Evolutionary conservation across 495 filamentous ascomycete genomes (phyloP), one percentile per base, ranked within the genome.

Genomic region (Penicillium longicatenatum): DNA sequence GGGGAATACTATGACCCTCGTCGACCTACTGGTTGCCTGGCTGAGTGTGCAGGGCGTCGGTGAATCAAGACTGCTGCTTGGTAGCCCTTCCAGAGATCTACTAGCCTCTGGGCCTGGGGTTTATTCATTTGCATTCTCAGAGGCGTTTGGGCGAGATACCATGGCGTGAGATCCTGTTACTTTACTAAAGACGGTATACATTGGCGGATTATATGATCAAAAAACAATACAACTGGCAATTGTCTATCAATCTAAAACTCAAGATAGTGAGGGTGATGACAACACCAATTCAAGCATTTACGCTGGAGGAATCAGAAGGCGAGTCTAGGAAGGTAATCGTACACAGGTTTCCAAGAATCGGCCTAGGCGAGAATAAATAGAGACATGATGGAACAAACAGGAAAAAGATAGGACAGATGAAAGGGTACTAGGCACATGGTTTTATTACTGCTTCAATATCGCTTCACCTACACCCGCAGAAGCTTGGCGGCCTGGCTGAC

Each of bases 401-500:
- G 42, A 50, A 58, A 67, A 60, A 54, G 29, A 58, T 61, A 50
- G 44, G 55, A 70, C 60, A 62, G 54, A 63, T 55, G 65, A 54
- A 70, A 67, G 58, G 63, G 65, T 72, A 74, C 67, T 69, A 74
- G 64, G 57, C 62, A 72, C 64, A 69, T 59, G 50, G 58, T 62
- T 72, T 69, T 62, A 72, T 72, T 70, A 72, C 50, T 54, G 52
- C 24, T 48, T 48, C 46, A 49, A 55, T 59, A 52, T 59, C 47
- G 55, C 56, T 60, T 37, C 52, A 66, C 57, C 81, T 86, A 90
- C 71, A 96, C 76, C 44, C 87, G 83, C 65, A 97, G 80, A 54
- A 97, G 74, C 82, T 95, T 96, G 55, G 84, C 89, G 56, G 90
- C 86, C 71, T 91, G 91, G 57, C 86, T 73, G 69, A 89, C 87